A percentile compares a stretch with the other conserved stretches of the same genome.
phyloP scores from a whole-genome alignment of 2,329 filamentous ascomycete genomes.

The Macrophomina tecta region DNA sequence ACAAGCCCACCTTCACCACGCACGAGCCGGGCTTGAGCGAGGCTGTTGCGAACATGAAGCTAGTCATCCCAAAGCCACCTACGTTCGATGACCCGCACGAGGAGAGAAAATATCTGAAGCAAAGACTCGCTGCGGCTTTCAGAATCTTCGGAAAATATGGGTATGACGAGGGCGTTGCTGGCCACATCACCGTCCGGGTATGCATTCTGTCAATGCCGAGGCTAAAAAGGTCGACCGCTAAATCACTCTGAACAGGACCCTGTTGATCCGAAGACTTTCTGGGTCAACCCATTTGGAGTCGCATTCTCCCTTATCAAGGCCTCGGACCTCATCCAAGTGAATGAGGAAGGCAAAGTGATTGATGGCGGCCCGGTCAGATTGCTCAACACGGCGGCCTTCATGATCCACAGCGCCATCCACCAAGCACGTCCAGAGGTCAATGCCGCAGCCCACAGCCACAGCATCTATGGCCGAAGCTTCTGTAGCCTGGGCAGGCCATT shows the following conservation, averaged over 20 bases:
- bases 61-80: constrained; percentile 38
- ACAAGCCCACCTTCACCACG: constrained; percentile 38
- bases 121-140: constrained; percentile 46
- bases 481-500: constrained; percentile 65
- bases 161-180: constrained; percentile 58
- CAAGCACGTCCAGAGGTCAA: constrained; percentile 64
- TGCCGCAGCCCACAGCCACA: constrained; percentile 65
- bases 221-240: too few species aligned
- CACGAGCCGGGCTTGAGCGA: constrained; percentile 42
- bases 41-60: constrained; percentile 35
- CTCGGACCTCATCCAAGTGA: constrained; percentile 71
- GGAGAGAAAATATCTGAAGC: constrained; percentile 46
- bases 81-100: constrained; percentile 47
- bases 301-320: constrained; percentile 67
- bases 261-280: constrained; percentile 65
- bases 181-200: constrained; percentile 66
- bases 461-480: constrained; percentile 66
- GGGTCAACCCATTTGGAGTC: constrained; percentile 71
- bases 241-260: constrained; percentile 51
- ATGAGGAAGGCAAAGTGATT: constrained; percentile 66
- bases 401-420: constrained; percentile 67
- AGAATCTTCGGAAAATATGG: constrained; percentile 48
- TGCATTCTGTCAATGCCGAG: constrained; percentile 6
- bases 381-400: constrained; percentile 58
- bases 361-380: constrained; percentile 59